Conservation (phyloP, 345 rosid species). For the Crucihimalaya himalaica region DNA sequence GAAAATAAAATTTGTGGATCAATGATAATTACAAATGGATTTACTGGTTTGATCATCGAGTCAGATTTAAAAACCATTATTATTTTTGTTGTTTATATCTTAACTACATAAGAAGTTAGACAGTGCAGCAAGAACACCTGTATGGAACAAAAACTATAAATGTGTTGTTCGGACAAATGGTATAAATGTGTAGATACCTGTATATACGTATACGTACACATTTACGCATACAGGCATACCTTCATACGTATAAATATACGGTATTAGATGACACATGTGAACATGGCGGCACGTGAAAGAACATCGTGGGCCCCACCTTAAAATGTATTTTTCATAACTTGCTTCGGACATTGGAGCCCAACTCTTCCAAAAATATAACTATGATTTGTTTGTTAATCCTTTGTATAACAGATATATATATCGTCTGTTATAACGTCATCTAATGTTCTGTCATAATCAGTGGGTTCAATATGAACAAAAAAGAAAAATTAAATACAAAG, state of each 20-base stretch:
- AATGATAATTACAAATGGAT: neutral
- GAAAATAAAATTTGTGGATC: neutral
- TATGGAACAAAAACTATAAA: neutral
- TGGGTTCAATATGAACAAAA: slow-evolving; percentile 5
- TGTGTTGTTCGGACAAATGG: neutral
- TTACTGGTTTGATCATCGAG: neutral
- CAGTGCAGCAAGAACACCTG: slow-evolving; percentile 5
- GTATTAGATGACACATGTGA: slow-evolving; percentile 32
- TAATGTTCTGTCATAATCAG: slow-evolving; percentile 16
- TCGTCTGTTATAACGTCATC: neutral
- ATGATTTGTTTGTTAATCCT: slow-evolving; percentile 25
- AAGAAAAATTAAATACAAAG: neutral
- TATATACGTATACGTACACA: neutral
- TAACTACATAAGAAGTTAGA: neutral
- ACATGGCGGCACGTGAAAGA: slow-evolving; percentile 44
- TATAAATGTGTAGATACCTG: neutral
- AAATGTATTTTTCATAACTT: slow-evolving; percentile 4
- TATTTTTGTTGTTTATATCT: neutral
- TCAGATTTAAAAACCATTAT: neutral
- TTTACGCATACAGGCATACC: neutral
- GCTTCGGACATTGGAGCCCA: slow-evolving; percentile 15
- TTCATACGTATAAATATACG: slow-evolving; percentile 20
- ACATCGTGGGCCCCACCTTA: slow-evolving; percentile 19
- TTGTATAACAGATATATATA: neutral
- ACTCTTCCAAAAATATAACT: neutral